Percentiles rank a stretch among this genome's conserved stretches.
phyloP scores from a whole-genome alignment of 106 monocot species.

The Triglochin maritima region DNA sequence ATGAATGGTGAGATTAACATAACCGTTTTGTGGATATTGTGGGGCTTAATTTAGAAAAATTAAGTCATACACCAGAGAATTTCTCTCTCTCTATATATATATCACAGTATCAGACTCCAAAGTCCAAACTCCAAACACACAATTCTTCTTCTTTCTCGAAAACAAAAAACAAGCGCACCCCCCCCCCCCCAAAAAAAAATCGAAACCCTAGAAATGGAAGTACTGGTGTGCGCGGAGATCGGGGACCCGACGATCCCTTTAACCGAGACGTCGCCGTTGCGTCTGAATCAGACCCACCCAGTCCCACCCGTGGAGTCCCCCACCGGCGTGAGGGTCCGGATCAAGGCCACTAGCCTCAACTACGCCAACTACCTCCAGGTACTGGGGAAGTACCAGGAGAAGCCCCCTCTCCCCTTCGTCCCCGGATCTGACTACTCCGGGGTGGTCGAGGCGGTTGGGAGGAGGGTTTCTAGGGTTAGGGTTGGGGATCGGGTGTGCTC shows the following conservation, averaged over 20 bases:
- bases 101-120: too few species aligned
- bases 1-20: too few species aligned
- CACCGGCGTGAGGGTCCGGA: constrained; percentile 61
- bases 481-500: constrained; percentile 84
- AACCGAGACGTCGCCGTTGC: constrained; percentile 34
- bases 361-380: constrained; percentile 92
- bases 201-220: constrained; percentile 45
- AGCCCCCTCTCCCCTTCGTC: constrained; percentile 72
- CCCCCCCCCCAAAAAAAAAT: too few species aligned
- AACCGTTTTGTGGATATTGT: too few species aligned
- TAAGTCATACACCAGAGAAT: too few species aligned
- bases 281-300: constrained; percentile 33
- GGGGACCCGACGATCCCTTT: constrained; percentile 77
- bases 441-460: constrained; percentile 61
- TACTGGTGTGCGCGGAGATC: constrained; percentile 52
- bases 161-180: too few species aligned
- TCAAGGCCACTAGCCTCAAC: constrained; percentile 70
- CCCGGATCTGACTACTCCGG: constrained; percentile 94
- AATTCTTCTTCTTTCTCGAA: too few species aligned
- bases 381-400: constrained; percentile 92
- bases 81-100: too few species aligned
- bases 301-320: constrained; percentile 46
- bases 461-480: constrained; percentile 36
- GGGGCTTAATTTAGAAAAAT: too few species aligned
- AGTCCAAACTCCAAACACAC: too few species aligned